These are phyloP conservation scores for Pleurotus citrinopileatus DNA, from an alignment of 768 basidiomycete species.

Conservation along the genomic window DNA sequence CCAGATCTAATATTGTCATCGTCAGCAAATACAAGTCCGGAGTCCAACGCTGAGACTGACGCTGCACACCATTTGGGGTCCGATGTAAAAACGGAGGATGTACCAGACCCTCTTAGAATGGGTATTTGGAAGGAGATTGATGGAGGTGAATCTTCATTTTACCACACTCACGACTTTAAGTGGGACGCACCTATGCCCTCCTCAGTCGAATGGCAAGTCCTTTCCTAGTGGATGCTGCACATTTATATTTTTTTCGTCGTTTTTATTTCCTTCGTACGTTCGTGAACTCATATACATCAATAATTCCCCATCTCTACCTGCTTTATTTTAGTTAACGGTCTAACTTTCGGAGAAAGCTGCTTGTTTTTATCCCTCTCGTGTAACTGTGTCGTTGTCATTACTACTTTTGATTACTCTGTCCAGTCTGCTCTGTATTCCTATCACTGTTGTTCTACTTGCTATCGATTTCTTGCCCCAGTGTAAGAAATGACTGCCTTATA, in stretches of 20 bases:
- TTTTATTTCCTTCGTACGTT: constrained; percentile 20
- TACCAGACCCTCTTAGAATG: constrained; percentile 52
- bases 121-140: constrained; percentile 70
- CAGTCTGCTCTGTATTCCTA: constrained; percentile 49
- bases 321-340: constrained; percentile 33
- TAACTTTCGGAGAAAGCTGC: constrained; percentile 38
- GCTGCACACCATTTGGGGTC: constrained; percentile 40
- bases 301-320: constrained; percentile 19
- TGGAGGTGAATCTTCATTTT: constrained; percentile 73
- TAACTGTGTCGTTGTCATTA: constrained; percentile 36
- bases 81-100: constrained; percentile 56
- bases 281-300: constrained; percentile 15
- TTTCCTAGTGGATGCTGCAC: constrained; percentile 71
- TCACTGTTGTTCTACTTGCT: constrained; percentile 59
- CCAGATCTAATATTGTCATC: constrained; percentile 71
- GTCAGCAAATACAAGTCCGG: constrained; percentile 76
- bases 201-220: constrained; percentile 34
- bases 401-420: constrained; percentile 35
- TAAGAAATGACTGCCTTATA: constrained; percentile 14
- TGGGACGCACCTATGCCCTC: constrained; percentile 69
- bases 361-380: constrained; percentile 30
- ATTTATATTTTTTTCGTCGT: constrained; percentile 38
- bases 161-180: constrained; percentile 61
- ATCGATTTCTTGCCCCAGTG: constrained; percentile 42
- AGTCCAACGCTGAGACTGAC: constrained; percentile 67